These are phyloP conservation scores for Malus hybrid DNA, from an alignment of 331 rosid species.

Conservation along the genomic window DNA sequence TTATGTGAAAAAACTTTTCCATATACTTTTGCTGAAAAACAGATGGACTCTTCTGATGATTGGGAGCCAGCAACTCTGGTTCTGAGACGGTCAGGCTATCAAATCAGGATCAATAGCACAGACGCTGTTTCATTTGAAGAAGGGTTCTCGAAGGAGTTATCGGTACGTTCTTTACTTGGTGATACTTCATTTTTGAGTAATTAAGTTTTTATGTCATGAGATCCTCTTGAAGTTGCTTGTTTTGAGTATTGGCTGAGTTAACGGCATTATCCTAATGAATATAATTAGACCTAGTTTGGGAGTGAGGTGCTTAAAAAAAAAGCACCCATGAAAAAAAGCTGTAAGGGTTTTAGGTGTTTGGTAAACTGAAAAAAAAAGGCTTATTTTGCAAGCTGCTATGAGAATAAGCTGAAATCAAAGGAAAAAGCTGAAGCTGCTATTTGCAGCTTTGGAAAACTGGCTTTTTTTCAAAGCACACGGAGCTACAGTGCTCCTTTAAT, in stretches of 20 bases:
- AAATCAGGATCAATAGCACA: slow-evolving; percentile 44
- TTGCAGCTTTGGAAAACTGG: too few species aligned
- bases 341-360: too few species aligned
- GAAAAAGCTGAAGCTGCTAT: too few species aligned
- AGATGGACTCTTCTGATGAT: slow-evolving; percentile 80
- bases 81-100: slow-evolving; percentile 72
- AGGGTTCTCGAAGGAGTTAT: slow-evolving; percentile 77
- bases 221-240: neutral
- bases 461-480: too few species aligned
- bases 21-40: slow-evolving; percentile 6
- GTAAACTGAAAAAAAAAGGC: too few species aligned
- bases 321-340: too few species aligned
- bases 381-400: too few species aligned
- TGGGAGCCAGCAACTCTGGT: slow-evolving; percentile 73
- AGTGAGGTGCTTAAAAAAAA: too few species aligned
- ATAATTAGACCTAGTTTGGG: too few species aligned
- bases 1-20: neutral
- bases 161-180: slow-evolving; percentile 47
- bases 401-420: too few species aligned
- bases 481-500: too few species aligned
- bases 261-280: neutral
- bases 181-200: neutral
- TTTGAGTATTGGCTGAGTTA: neutral
- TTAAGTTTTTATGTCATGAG: neutral
- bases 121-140: slow-evolving; percentile 49